Percentiles rank a stretch among this genome's conserved stretches.
Conservation (phyloP, 2,329 filamentous ascomycete species). For the Juglanconis juglandina region DNA sequence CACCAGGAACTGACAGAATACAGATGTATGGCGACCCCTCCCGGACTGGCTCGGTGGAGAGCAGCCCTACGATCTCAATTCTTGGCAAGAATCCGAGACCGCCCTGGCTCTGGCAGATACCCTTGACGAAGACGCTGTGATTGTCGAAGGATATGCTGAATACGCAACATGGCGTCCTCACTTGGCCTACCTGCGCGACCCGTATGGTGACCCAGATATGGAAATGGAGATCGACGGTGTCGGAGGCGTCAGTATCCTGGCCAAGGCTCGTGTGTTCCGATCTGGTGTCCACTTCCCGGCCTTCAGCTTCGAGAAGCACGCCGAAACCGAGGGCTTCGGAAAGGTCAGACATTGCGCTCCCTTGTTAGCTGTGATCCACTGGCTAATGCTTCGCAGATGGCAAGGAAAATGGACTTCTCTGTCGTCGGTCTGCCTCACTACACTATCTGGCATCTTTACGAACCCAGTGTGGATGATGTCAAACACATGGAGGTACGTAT, state of each 20-base stretch:
- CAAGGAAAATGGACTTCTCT: conserved; percentile 90
- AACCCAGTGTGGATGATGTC: conserved; percentile 96
- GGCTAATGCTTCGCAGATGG: conserved; percentile 65
- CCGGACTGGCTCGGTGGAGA: conserved; percentile 98
- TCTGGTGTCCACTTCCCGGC: conserved; percentile 95
- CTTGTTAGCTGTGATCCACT: background rate
- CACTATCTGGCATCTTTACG: conserved; percentile 99
- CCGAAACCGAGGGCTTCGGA: conserved; percentile 96
- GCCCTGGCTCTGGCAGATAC: conserved; percentile 90
- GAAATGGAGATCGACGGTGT: conserved; percentile 99
- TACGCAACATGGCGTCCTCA: conserved; percentile 98
- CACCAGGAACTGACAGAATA: conserved; percentile 4
- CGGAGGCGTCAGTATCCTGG: conserved; percentile 93
- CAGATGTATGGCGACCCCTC: conserved; percentile 96
- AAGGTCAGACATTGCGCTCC: conserved; percentile 60
- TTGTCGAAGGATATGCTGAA: conserved; percentile 97
- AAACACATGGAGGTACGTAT: conserved; percentile 80
- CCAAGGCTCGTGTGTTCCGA: conserved; percentile 93
- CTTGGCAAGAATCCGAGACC: conserved; percentile 98
- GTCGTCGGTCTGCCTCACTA: conserved; percentile 96
- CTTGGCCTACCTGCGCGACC: conserved; percentile 91
- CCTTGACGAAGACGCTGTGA: conserved; percentile 94
- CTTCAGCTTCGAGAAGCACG: conserved; percentile 98
- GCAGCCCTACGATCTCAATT: conserved; percentile 97
- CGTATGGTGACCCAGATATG: conserved; percentile 97